These are phyloP conservation scores for Quercus suber DNA, from an alignment of 306 rosid genomes.

Conservation along the genomic window DNA sequence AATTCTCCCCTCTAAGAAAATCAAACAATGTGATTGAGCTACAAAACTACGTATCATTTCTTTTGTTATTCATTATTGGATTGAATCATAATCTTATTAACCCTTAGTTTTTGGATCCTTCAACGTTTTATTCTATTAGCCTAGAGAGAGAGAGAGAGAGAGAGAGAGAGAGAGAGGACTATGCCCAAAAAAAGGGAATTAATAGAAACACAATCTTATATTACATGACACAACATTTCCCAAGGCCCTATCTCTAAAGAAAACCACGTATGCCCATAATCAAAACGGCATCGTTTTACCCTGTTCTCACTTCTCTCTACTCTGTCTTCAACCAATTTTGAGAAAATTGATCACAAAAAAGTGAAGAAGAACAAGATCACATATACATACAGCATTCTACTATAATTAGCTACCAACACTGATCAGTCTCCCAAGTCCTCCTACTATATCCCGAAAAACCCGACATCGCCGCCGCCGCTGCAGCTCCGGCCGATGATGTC, in stretches of 20 bases:
- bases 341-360: background rate
- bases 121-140: background rate
- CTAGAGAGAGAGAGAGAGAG: background rate
- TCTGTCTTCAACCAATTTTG: background rate
- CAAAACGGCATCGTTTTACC: background rate
- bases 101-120: background rate
- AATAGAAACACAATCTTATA: background rate
- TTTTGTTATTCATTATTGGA: no score
- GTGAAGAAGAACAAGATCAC: conserved; percentile 2
- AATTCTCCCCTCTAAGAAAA: no score
- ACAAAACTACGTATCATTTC: no score
- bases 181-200: no score
- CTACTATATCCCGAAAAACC: conserved; percentile 25
- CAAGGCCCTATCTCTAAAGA: background rate
- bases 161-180: background rate
- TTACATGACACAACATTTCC: background rate
- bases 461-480: conserved; percentile 13
- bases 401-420: conserved; percentile 55
- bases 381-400: background rate
- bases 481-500: conserved; percentile 4
- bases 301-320: background rate
- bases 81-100: no score
- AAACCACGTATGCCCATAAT: background rate
- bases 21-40: no score
- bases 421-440: conserved; percentile 77